Conservation (phyloP, 306 rosid species). For the Potentilla sterilis region DNA sequence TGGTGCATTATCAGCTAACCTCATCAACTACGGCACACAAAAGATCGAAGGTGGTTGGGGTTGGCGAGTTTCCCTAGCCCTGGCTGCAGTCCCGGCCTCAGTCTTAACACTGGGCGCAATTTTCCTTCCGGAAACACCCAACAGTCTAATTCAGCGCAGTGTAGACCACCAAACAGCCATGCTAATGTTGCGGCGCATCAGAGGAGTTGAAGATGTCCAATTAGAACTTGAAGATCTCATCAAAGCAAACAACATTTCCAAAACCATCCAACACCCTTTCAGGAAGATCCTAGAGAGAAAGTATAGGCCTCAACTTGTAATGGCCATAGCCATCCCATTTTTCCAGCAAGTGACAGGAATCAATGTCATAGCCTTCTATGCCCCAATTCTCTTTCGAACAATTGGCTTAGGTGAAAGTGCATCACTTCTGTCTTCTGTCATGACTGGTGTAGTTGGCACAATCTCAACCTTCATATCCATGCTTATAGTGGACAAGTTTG, state of each 20-base stretch:
- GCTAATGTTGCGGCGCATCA: conserved; percentile 46
- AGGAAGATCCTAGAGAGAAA: conserved; percentile 41
- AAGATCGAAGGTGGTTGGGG: conserved; percentile 64
- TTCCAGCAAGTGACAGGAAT: conserved; percentile 74
- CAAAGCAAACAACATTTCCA: conserved; percentile 38
- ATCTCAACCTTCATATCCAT: conserved; percentile 54
- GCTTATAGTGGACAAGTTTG: conserved; percentile 63
- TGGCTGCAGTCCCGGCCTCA: conserved; percentile 71
- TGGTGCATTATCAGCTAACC: conserved; percentile 55
- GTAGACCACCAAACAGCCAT: conserved; percentile 44
- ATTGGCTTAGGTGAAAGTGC: conserved; percentile 63
- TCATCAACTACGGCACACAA: conserved; percentile 67
- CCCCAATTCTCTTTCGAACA: conserved; percentile 51
- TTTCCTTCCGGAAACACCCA: conserved; percentile 86
- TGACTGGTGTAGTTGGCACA: conserved; percentile 45
- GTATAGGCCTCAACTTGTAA: conserved; percentile 63
- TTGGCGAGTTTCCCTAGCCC: conserved; percentile 70
- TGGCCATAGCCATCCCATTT: conserved; percentile 63
- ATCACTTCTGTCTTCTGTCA: conserved; percentile 43
- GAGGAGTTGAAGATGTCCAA: conserved; percentile 51
- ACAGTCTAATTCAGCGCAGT: conserved; percentile 59
- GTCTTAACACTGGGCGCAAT: conserved; percentile 62
- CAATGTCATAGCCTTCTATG: conserved; percentile 59
- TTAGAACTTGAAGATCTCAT: conserved; percentile 55
- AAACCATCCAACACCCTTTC: conserved; percentile 46